phyloP scores from a whole-genome alignment of 2,329 filamentous ascomycete species.

The Apiospora sp. region DNA sequence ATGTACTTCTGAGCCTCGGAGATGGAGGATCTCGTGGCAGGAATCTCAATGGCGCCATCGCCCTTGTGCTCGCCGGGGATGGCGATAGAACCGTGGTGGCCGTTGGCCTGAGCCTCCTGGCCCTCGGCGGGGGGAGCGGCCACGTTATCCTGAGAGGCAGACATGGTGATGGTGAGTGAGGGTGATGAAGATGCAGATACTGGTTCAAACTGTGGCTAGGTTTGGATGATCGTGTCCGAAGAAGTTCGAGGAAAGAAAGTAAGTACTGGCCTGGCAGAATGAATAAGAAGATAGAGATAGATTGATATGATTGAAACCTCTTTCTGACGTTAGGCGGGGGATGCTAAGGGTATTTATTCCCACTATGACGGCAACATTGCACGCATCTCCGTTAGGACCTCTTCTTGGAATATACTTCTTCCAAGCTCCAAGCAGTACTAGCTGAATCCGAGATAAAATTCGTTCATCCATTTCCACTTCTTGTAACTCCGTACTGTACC shows the following conservation, averaged over 20 bases:
- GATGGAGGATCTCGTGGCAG: slow-evolving; percentile 72
- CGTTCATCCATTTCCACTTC: slow-evolving; percentile 11
- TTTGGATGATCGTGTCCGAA: slow-evolving; percentile 17
- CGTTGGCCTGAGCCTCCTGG: neutral
- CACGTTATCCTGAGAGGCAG: neutral
- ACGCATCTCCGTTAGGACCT: slow-evolving; percentile 2
- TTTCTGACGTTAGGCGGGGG: slow-evolving; percentile 16
- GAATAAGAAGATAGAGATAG: neutral
- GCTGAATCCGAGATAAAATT: slow-evolving; percentile 9
- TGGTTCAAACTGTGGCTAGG: slow-evolving; percentile 17
- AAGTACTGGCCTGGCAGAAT: slow-evolving; percentile 15
- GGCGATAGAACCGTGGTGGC: slow-evolving; percentile 36
- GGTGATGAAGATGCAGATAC: neutral
- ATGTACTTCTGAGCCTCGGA: slow-evolving; percentile 74
- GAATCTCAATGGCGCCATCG: slow-evolving; percentile 70
- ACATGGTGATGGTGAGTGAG: slow-evolving; percentile 11
- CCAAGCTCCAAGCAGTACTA: neutral
- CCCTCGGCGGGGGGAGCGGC: neutral
- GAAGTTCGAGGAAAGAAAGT: slow-evolving; percentile 16
- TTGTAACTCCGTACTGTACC: slow-evolving; percentile 18
- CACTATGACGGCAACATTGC: slow-evolving; percentile 20
- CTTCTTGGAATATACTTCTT: slow-evolving; percentile 11
- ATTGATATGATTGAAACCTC: neutral
- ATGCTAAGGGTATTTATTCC: slow-evolving; percentile 22
- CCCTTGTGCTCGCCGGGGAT: slow-evolving; percentile 52